Conservation (phyloP, 805 yeast species). For the Ogataea degrootiae region DNA sequence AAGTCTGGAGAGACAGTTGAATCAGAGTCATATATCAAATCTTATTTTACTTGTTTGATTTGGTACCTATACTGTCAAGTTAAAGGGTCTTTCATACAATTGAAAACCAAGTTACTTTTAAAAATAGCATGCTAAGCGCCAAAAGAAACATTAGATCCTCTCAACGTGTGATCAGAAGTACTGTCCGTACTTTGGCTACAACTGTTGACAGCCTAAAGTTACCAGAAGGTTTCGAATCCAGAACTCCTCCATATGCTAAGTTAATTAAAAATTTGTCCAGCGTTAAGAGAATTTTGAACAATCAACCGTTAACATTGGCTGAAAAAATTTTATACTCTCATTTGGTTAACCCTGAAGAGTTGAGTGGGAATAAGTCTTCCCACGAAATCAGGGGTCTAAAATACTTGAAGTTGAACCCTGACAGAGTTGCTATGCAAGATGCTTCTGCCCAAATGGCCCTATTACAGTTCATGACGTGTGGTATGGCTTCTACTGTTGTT, state of each 20-base stretch:
- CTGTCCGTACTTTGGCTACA: slow-evolving; percentile 24
- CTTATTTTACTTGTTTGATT: neutral
- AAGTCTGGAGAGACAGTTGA: too few species aligned
- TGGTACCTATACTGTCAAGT: too few species aligned
- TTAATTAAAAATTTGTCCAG: slow-evolving; percentile 56
- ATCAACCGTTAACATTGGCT: slow-evolving; percentile 81
- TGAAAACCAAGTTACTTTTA: too few species aligned
- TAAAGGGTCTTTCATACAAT: neutral
- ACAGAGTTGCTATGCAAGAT: slow-evolving; percentile 98
- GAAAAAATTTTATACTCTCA: slow-evolving; percentile 95
- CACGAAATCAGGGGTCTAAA: slow-evolving; percentile 70
- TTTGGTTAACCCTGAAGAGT: slow-evolving; percentile 86
- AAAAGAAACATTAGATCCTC: slow-evolving; percentile 1
- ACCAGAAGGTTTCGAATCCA: slow-evolving; percentile 58
- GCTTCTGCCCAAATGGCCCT: slow-evolving; percentile 99
- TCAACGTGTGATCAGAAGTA: slow-evolving; percentile 4
- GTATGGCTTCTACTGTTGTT: slow-evolving; percentile 84
- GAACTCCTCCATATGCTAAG: slow-evolving; percentile 87
- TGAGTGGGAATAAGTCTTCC: slow-evolving; percentile 43
- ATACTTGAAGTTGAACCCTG: slow-evolving; percentile 92
- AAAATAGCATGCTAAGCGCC: slow-evolving; percentile 8
- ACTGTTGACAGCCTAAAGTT: slow-evolving; percentile 29
- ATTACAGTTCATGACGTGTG: slow-evolving; percentile 94
- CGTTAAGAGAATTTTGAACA: slow-evolving; percentile 28
- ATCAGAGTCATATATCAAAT: too few species aligned